Base-by-base conservation (phyloP, 140 eudicot genomes). In the Stevia rebaudiana region DNA sequence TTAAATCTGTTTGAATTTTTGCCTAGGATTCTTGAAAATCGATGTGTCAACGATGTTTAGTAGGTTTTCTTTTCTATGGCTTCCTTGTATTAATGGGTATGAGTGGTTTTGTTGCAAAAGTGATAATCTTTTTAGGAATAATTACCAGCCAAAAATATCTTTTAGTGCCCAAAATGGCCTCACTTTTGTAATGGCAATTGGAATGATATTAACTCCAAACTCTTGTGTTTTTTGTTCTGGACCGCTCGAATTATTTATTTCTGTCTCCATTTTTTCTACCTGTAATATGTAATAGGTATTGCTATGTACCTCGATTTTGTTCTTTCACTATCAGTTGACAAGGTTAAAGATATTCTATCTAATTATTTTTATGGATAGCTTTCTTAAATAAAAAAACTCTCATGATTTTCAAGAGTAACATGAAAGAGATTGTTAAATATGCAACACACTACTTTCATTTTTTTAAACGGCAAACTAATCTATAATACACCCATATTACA, bases 301-400 rank as follows among this genome's bases (percentile, higher is more conserved):
- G 36, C 17, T 53, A 23, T 23, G 37, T 53, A 55, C 15, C 42
- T 12, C 21, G 40, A 55, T 55, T 28, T 55, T 55, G 17, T 55
- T 55, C 11, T 55, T 55, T 55, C 62, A 55, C 40, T 55, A 1
- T 25, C 19, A 55, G 41, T 28, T 55, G 62, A 28, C 40, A 55
- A 55, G 62, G 62, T 55, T 55, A 41, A 55, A 28, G 41, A 23
- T 28, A 55, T 55, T 28, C 19, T 56, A 30, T 55, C 42, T 55
- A 55, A 55, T 31, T 28, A 55, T 55, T 30, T 55, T 30, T 30
- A 55, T 28, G 4, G 33, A 55, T 6, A 30, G 62, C 31, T 28
- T 25, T 48, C 54, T 18, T 48, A 48, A 13, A 11, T 5, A 30
- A 25, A 55, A 28, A 31, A 31, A 56, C 31, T 50, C 56, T 4